Evolutionary conservation across 2,329 filamentous ascomycete species (phyloP).

Genomic region (Thermothelomyces thermophilus): DNA sequence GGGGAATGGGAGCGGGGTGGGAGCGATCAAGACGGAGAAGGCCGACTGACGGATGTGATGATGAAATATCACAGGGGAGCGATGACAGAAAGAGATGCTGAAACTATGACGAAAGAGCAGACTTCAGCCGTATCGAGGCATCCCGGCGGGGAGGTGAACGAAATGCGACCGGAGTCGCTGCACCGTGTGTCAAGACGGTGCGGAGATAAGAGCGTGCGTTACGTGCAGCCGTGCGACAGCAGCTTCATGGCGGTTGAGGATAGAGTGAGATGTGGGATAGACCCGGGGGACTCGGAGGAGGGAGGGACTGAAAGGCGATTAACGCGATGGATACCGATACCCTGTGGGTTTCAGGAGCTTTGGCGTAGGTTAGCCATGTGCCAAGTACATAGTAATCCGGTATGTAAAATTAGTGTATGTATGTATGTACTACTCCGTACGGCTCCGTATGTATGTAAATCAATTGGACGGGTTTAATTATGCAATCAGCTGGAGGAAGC

Average conservation of each 20-base stretch:
- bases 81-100: not conserved
- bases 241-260: not conserved
- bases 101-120: not conserved
- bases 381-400: not conserved
- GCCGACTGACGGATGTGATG: not conserved
- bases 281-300: not conserved
- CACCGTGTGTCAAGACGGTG: not conserved
- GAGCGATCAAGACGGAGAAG: conserved; percentile 2
- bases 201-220: not conserved
- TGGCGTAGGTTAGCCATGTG: conserved; percentile 2
- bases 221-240: not conserved
- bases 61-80: not conserved
- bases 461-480: no score
- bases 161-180: not conserved
- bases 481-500: no score
- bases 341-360: conserved; percentile 8
- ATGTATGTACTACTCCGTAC: no score
- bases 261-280: not conserved
- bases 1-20: not conserved
- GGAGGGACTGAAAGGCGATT: not conserved
- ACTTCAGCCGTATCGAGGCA: conserved; percentile 15
- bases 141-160: conserved; percentile 6
- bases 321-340: not conserved
- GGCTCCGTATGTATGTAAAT: no score
- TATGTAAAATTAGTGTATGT: no score